Percentiles rank a stretch among this genome's conserved stretches.
Evolutionary conservation across 2,329 filamentous ascomycete genomes (phyloP).

Genomic region (Stagonosporopsis cucurbitacearum): DNA sequence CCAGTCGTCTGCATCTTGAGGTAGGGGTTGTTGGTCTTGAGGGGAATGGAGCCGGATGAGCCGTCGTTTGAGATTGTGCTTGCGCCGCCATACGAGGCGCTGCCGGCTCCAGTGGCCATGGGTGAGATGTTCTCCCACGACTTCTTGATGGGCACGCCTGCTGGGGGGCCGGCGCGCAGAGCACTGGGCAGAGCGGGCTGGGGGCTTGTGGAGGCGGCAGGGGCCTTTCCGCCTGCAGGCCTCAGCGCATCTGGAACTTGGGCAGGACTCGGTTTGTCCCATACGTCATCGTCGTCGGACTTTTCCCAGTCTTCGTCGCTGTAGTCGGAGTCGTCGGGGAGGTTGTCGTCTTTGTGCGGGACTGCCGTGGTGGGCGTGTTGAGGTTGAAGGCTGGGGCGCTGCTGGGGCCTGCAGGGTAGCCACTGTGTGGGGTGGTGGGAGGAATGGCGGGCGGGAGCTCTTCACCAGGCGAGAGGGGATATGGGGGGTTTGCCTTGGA

Average conservation of each 20-base stretch:
- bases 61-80: slow-evolving; percentile 42
- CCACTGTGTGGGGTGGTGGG: slow-evolving; percentile 25
- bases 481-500: slow-evolving; percentile 54
- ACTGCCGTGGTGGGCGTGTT: slow-evolving; percentile 36
- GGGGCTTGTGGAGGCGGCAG: slow-evolving; percentile 22
- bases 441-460: slow-evolving; percentile 35
- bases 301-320: slow-evolving; percentile 48
- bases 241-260: slow-evolving; percentile 47
- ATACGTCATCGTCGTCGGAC: slow-evolving; percentile 42
- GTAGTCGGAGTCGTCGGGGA: slow-evolving; percentile 38
- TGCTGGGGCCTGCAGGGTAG: slow-evolving; percentile 45
- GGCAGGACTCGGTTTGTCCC: slow-evolving; percentile 40
- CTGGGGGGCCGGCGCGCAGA: slow-evolving; percentile 40
- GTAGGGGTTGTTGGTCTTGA: slow-evolving; percentile 55
- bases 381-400: slow-evolving; percentile 51
- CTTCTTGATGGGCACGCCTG: slow-evolving; percentile 40
- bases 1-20: slow-evolving; percentile 49
- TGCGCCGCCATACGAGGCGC: slow-evolving; percentile 36
- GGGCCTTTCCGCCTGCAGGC: slow-evolving; percentile 42
- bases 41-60: slow-evolving; percentile 35
- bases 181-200: slow-evolving; percentile 36
- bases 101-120: slow-evolving; percentile 39
- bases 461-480: slow-evolving; percentile 51
- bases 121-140: slow-evolving; percentile 37
- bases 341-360: slow-evolving; percentile 31